A percentile compares a stretch with the other conserved stretches of the same genome.
These are phyloP conservation scores for Aurantiochytrium sp. DNA, from an alignment of 108 stramenopile genomes.

Conservation along the genomic window DNA sequence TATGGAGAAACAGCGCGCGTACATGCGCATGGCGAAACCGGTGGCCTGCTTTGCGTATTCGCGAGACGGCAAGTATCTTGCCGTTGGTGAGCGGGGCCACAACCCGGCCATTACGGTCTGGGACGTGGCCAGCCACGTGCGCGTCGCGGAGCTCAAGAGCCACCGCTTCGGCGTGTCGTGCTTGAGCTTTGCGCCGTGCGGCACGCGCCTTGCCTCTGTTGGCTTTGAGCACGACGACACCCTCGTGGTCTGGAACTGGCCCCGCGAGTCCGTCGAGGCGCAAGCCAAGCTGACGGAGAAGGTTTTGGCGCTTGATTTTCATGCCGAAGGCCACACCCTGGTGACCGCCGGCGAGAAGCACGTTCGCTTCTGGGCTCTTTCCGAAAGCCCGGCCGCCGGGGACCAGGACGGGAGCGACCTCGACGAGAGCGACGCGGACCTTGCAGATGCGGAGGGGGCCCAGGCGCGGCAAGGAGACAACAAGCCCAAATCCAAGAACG, in stretches of 20 bases:
- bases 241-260: conserved; percentile 47
- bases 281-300: conserved; percentile 30
- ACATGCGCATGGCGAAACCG: conserved; percentile 34
- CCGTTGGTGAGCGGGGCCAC: conserved; percentile 42
- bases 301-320: conserved; percentile 33
- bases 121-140: conserved; percentile 24
- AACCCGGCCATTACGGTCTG: conserved; percentile 38
- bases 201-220: conserved; percentile 20
- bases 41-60: conserved; percentile 35
- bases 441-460: too few species aligned
- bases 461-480: too few species aligned
- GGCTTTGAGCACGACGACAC: conserved; percentile 44
- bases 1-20: conserved; percentile 26
- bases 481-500: too few species aligned
- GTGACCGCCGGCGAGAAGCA: conserved; percentile 45
- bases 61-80: conserved; percentile 41
- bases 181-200: conserved; percentile 28
- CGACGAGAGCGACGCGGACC: too few species aligned
- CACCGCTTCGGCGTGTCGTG: conserved; percentile 41
- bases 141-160: conserved; percentile 30
- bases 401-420: background rate
- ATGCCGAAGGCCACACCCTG: conserved; percentile 5
- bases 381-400: background rate
- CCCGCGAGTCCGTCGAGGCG: background rate
- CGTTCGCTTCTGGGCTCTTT: conserved; percentile 43